These are phyloP conservation scores for Komagataella mondaviorum DNA, from an alignment of 805 yeast species.

Conservation along the genomic window DNA sequence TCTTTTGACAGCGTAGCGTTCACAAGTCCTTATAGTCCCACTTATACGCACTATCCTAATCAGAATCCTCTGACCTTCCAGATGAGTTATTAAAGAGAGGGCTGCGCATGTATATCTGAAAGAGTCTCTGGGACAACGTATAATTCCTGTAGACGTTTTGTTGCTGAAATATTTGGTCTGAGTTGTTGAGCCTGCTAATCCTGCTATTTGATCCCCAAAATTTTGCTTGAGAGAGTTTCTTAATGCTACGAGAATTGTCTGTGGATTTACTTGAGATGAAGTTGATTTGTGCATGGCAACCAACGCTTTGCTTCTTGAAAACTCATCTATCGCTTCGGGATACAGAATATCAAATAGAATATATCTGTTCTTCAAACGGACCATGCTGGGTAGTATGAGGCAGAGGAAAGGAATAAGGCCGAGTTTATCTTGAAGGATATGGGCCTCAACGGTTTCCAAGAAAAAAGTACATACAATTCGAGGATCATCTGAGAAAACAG, in stretches of 20 bases:
- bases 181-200: constrained; percentile 44
- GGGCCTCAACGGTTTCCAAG: no score
- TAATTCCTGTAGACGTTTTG: constrained; percentile 71
- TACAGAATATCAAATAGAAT: constrained; percentile 67
- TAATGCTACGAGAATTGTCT: constrained; percentile 37
- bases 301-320: constrained; percentile 17
- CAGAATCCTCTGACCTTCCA: constrained; percentile 37
- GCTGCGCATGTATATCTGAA: constrained; percentile 55
- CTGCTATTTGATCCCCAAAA: constrained; percentile 74
- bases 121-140: constrained; percentile 61
- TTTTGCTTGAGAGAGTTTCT: constrained; percentile 41
- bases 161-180: constrained; percentile 70
- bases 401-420: no score
- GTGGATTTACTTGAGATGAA: constrained; percentile 31
- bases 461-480: neutral
- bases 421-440: no score
- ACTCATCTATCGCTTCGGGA: constrained; percentile 26
- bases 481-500: neutral
- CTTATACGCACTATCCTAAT: constrained; percentile 58
- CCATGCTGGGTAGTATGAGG: constrained; percentile 36
- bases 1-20: constrained; percentile 48
- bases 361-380: constrained; percentile 76
- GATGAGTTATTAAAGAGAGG: constrained; percentile 34
- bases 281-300: constrained; percentile 37
- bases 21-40: constrained; percentile 82